These are phyloP conservation scores for Phaeosphaeria sp. DNA, from an alignment of 2,329 filamentous ascomycete species.

Conservation along the genomic window DNA sequence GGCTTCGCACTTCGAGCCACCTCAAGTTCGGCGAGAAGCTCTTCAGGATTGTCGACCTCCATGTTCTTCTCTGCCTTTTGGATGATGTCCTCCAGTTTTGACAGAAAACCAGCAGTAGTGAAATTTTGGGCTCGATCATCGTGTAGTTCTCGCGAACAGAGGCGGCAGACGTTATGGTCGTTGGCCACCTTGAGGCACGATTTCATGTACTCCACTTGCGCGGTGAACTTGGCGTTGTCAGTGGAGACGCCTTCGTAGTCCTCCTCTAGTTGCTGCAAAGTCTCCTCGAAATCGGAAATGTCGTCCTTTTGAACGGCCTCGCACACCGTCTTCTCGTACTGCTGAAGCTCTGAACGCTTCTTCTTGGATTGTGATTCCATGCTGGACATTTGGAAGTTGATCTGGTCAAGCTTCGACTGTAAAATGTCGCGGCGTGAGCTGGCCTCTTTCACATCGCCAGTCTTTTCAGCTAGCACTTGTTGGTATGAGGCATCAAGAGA, in stretches of 20 bases:
- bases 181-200: constrained; percentile 71
- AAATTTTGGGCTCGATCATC: constrained; percentile 62
- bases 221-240: constrained; percentile 73
- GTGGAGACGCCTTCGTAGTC: constrained; percentile 62
- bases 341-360: constrained; percentile 67
- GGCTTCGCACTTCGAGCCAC: constrained; percentile 62
- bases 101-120: constrained; percentile 62
- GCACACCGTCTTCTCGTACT: constrained; percentile 68
- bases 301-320: constrained; percentile 54
- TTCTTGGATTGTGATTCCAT: constrained; percentile 69
- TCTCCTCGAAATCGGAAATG: constrained; percentile 56
- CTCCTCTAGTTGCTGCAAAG: constrained; percentile 59
- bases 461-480: constrained; percentile 64
- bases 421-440: constrained; percentile 74
- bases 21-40: constrained; percentile 66
- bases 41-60: constrained; percentile 67
- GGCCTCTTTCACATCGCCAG: constrained; percentile 65
- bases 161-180: constrained; percentile 74
- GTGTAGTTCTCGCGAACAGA: constrained; percentile 76
- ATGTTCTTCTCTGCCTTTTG: constrained; percentile 61
- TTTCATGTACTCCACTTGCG: constrained; percentile 74
- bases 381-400: constrained; percentile 75
- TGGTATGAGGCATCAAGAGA: constrained; percentile 77
- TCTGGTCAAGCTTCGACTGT: constrained; percentile 75
- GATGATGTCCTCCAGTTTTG: constrained; percentile 68